Evolutionary conservation across 2,329 filamentous ascomycete genomes (phyloP).

Genomic region (Aspergillus sclerotialis): DNA sequence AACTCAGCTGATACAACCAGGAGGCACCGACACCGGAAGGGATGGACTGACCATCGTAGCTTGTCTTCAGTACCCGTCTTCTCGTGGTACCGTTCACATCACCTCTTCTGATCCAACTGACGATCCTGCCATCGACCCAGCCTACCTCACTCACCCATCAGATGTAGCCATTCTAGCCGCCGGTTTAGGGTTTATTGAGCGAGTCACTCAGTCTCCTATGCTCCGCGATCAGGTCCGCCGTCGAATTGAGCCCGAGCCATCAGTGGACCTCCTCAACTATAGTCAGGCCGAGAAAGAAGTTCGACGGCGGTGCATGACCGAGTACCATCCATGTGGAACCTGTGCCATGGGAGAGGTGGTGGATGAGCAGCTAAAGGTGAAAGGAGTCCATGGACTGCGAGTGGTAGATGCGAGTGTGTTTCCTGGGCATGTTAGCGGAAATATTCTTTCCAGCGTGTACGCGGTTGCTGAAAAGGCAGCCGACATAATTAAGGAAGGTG

Average conservation of each 20-base stretch:
- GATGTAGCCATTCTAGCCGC: slow-evolving; percentile 10
- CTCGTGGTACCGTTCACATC: slow-evolving; percentile 13
- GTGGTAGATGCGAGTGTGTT: slow-evolving; percentile 20
- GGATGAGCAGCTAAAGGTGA: slow-evolving; percentile 16
- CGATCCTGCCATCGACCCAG: slow-evolving; percentile 7
- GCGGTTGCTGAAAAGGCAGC: slow-evolving; percentile 21
- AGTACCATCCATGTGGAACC: slow-evolving; percentile 13
- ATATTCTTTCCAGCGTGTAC: slow-evolving; percentile 18
- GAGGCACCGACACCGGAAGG: not conserved
- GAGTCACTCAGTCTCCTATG: slow-evolving; percentile 1
- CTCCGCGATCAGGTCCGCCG: slow-evolving; percentile 3
- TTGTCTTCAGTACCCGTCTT: slow-evolving; percentile 8
- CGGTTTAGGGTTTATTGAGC: slow-evolving; percentile 5
- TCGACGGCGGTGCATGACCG: slow-evolving; percentile 3
- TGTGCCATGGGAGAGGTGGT: slow-evolving; percentile 23
- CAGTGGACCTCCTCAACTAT: slow-evolving; percentile 3
- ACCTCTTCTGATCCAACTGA: slow-evolving; percentile 5
- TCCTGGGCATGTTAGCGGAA: slow-evolving; percentile 17
- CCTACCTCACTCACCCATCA: slow-evolving; percentile 6
- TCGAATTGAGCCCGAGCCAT: slow-evolving; percentile 3
- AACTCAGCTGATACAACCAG: slow-evolving; percentile 1
- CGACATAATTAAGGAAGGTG: slow-evolving; percentile 18
- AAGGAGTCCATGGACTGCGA: slow-evolving; percentile 15
- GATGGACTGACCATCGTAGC: slow-evolving; percentile 8
- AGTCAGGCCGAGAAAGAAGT: slow-evolving; percentile 3